Base-by-base conservation (phyloP, 345 rosid species). In the Reutealis trisperma region DNA sequence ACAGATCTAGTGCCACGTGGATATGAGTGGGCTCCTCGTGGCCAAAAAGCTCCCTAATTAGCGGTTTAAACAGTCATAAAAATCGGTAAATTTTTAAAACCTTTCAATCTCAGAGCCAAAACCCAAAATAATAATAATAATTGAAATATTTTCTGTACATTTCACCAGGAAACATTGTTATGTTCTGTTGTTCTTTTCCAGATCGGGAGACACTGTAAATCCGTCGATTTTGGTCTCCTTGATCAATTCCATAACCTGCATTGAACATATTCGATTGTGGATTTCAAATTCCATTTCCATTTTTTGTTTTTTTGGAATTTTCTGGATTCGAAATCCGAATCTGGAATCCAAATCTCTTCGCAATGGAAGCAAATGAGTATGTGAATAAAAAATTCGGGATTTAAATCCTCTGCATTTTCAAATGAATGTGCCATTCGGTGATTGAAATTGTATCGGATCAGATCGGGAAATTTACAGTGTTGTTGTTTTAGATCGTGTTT, bases 231-330 rank as follows among this genome's bases (percentile, higher is more conserved):
- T 66, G 59, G 62, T 74, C 78, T 77, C 69, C 78, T 51, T 16
- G 51, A 19, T 79, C 71, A 54, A 51, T 49, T 9, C 18, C n/a
- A n/a, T 34, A 32, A 13, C 60, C 72, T 76, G 25, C 83, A 79
- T 76, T 79, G 77, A 21, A 21, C 69, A 61, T 75, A 73, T 82
- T 75, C 18, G 34, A 63, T 74, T 59, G 25, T 8, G 42, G 24
- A 62, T 51, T 37, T 52, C 30, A 63, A 19, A 68, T 68, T 34
- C 22, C 11, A n/a, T 64, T 65, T 54, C 5, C 5, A 4, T 19
- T 54, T 3, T 14, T 49, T 49, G 16, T 49, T 49, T 49, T 15
- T 49, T 49, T 49, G 54, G 8, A 3, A 54, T 16, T 16, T 18
- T 54, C 22, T 54, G 59, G 59, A 54, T 54, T 54, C 21, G 59